Conservation (phyloP, 2,329 filamentous ascomycete species). For the Rhytidhysteron rufulum region DNA sequence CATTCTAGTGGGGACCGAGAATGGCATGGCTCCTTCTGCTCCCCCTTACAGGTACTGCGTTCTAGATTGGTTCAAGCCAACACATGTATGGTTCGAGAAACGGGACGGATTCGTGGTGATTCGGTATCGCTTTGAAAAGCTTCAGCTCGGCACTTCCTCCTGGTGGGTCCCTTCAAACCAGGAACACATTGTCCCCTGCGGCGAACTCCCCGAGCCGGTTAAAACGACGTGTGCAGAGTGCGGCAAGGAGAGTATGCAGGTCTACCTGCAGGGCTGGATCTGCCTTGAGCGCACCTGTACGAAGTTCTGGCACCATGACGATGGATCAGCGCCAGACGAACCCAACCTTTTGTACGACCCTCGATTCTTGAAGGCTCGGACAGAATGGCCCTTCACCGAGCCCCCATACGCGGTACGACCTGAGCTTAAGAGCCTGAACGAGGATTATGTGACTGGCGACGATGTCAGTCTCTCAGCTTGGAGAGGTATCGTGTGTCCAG, state of each 20-base stretch:
- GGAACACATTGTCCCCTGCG: slow-evolving; percentile 22
- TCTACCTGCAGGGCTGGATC: slow-evolving; percentile 53
- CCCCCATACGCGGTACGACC: slow-evolving; percentile 39
- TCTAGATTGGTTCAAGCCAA: slow-evolving; percentile 65
- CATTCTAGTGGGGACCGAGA: slow-evolving; percentile 48
- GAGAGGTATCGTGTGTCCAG: slow-evolving; percentile 63
- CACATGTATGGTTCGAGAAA: slow-evolving; percentile 65
- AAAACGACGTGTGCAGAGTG: slow-evolving; percentile 39
- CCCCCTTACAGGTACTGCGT: slow-evolving; percentile 61
- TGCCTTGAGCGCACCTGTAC: slow-evolving; percentile 54
- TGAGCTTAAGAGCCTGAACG: slow-evolving; percentile 36
- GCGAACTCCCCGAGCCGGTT: slow-evolving; percentile 19
- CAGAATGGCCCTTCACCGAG: slow-evolving; percentile 37
- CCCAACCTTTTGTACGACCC: slow-evolving; percentile 49
- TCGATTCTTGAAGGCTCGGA: slow-evolving; percentile 56
- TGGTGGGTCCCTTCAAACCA: slow-evolving; percentile 55
- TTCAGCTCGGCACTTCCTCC: slow-evolving; percentile 48
- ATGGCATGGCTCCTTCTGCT: slow-evolving; percentile 45
- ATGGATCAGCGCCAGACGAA: slow-evolving; percentile 28
- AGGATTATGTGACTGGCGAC: slow-evolving; percentile 38
- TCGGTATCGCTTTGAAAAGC: slow-evolving; percentile 64
- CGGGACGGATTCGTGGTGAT: slow-evolving; percentile 42
- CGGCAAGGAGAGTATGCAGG: slow-evolving; percentile 24
- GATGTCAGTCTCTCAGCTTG: slow-evolving; percentile 53
- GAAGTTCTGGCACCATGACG: slow-evolving; percentile 52